Evolutionary conservation across 1,139 yeast genomes (phyloP).

Genomic region (Tardiomyces digboiensis): DNA sequence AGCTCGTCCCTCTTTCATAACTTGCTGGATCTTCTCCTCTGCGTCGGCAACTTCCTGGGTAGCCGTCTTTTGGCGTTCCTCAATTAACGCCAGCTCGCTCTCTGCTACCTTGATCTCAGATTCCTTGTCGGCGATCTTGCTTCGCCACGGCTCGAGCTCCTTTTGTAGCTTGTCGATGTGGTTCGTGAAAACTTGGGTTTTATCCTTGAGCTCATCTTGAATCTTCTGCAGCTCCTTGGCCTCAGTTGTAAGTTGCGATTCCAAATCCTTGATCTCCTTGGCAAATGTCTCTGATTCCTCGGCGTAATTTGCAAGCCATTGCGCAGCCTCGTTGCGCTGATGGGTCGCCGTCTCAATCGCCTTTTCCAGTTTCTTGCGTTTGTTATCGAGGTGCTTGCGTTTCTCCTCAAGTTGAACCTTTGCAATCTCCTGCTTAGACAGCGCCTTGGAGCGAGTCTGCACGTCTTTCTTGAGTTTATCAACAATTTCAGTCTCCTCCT

Average conservation of each 20-base stretch:
- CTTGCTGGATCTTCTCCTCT: constrained; percentile 37
- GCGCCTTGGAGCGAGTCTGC: constrained; percentile 14
- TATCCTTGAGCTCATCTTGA: constrained; percentile 57
- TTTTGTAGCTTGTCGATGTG: constrained; percentile 56
- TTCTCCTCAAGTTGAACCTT: constrained; percentile 69
- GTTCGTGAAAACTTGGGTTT: constrained; percentile 56
- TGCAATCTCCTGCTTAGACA: constrained; percentile 29
- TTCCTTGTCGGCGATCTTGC: constrained; percentile 53
- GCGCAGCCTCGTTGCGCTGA: constrained; percentile 34
- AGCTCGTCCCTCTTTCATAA: constrained; percentile 43
- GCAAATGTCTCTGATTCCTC: constrained; percentile 30
- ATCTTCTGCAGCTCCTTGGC: constrained; percentile 49
- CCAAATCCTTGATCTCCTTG: constrained; percentile 36
- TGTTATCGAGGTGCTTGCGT: constrained; percentile 48
- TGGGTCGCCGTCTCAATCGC: constrained; percentile 29
- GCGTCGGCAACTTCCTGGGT: constrained; percentile 40
- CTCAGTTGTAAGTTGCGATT: constrained; percentile 41
- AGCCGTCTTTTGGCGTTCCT: constrained; percentile 37
- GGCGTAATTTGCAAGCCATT: constrained; percentile 38
- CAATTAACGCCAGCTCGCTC: constrained; percentile 54
- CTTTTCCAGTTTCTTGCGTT: constrained; percentile 54
- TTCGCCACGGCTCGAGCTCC: constrained; percentile 78
- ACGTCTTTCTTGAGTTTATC: constrained; percentile 26
- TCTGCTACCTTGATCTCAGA: constrained; percentile 56
- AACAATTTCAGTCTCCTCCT: constrained; percentile 18